Conservation (phyloP, 2,329 filamentous ascomycete genomes). For the Teratosphaeriaceae sp. region DNA sequence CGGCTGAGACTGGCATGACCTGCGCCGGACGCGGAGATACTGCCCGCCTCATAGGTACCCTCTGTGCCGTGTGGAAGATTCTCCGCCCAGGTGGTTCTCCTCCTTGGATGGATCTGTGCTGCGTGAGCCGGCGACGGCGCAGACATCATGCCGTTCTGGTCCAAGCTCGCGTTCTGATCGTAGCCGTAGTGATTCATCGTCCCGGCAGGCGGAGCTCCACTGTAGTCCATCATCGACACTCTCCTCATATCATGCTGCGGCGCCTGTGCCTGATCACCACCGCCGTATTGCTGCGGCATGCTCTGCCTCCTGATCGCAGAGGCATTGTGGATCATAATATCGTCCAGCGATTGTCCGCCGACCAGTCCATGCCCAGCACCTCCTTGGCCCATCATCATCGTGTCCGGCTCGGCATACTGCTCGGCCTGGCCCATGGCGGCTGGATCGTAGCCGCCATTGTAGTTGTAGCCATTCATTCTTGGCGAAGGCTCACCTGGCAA, state of each 20-base stretch:
- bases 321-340: slow-evolving; percentile 62
- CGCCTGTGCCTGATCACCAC: slow-evolving; percentile 30
- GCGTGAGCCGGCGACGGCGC: slow-evolving; percentile 3
- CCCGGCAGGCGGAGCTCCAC: slow-evolving; percentile 24
- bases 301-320: slow-evolving; percentile 59
- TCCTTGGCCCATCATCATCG: slow-evolving; percentile 24
- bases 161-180: slow-evolving; percentile 16
- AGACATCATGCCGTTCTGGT: slow-evolving; percentile 15
- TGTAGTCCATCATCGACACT: slow-evolving; percentile 58
- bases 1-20: slow-evolving; percentile 21
- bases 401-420: slow-evolving; percentile 13
- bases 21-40: too few relatives aligned
- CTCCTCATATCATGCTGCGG: slow-evolving; percentile 42
- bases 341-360: slow-evolving; percentile 59
- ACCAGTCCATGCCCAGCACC: slow-evolving; percentile 29
- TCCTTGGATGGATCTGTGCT: not conserved
- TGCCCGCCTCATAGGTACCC: too few relatives aligned
- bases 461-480: slow-evolving; percentile 27
- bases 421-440: slow-evolving; percentile 16
- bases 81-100: not conserved
- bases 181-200: slow-evolving; percentile 21
- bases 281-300: slow-evolving; percentile 38
- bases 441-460: slow-evolving; percentile 21
- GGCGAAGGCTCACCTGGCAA: slow-evolving; percentile 2
- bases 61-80: too few relatives aligned